These are phyloP conservation scores for Suillus hirtellus DNA, from an alignment of 768 basidiomycete genomes.

Conservation along the genomic window DNA sequence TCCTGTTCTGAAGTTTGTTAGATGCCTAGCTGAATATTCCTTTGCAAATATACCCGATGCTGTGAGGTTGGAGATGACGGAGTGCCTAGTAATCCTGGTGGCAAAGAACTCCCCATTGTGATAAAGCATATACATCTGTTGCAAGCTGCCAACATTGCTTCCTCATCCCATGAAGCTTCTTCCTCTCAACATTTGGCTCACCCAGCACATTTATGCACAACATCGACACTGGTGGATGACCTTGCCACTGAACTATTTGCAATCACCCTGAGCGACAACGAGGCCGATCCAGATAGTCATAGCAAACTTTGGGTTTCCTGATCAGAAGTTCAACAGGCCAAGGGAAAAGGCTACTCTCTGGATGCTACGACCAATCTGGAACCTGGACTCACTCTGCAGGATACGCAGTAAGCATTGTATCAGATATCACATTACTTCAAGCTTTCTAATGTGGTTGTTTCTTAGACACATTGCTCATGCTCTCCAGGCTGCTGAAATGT, in stretches of 20 bases:
- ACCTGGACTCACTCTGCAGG: neutral
- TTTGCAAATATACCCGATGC: neutral
- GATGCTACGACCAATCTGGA: neutral
- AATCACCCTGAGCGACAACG: neutral
- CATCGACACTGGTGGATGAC: neutral
- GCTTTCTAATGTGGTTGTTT: neutral
- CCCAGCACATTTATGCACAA: neutral
- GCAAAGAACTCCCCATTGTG: neutral
- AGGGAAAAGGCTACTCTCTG: neutral
- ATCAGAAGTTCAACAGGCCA: neutral
- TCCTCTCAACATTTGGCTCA: neutral
- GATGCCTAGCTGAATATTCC: neutral
- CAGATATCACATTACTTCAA: neutral
- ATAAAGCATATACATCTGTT: neutral
- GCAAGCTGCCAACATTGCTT: neutral
- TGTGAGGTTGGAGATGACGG: neutral
- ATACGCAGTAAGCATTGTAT: neutral
- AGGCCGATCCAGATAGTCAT: neutral
- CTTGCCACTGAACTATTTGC: neutral
- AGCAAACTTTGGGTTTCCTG: neutral
- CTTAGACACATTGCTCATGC: neutral
- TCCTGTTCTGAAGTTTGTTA: neutral
- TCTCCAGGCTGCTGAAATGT: neutral
- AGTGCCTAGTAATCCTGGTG: neutral
- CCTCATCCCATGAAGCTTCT: neutral